Base-by-base conservation (phyloP, 805 yeast genomes). In the Candida schatavii region DNA sequence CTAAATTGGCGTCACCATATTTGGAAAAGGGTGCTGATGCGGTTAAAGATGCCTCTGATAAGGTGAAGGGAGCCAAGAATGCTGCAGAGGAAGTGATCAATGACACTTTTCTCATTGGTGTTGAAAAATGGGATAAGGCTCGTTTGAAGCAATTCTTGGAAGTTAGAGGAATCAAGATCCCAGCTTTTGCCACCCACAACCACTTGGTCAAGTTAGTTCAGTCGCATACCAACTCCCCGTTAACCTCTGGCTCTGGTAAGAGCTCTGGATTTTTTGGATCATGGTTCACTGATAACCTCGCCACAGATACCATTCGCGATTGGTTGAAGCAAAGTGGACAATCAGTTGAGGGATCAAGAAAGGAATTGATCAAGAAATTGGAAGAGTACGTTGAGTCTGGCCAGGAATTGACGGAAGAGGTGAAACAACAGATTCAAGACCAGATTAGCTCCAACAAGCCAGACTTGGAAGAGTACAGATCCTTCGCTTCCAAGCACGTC, bases 81-180 rank as follows among this genome's bases (percentile, higher is more conserved):
- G 52, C 49, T 25, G 60, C 54, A 35, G 68, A 61, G 20, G 59
- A 68, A 26, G 46, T 66, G 5, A 58, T 72, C 52, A 70, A 70
- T 52, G 74, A 71, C 46, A 70, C 77, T 1, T 73, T 75, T 47
- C 55, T 72, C 36, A 57, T 70, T 32, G 76, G 72, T 28, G 56
- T 75, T 38, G 73, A 74, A 34, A 51, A 54, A 9, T 75, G 80
- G 81, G 60, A 76, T 17, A 70, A 70, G 48, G 70, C 65, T 15
- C 66, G 70, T 41, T 59, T 75, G 44, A 69, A 57, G 46, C 55
- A 62, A 3, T 75, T 71, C 43, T 52, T 75, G 31, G 61, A 64
- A 22, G 55, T 66, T 2, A 67, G 80, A 45, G 68, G 62, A 25
- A 61, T 75, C 23, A 46, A 63, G 11, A 55, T 65, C 39, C 68